Evolutionary conservation across 1,284 basidiomycete genomes (phyloP).

Genomic region (Hypsizygus ulmarius): DNA sequence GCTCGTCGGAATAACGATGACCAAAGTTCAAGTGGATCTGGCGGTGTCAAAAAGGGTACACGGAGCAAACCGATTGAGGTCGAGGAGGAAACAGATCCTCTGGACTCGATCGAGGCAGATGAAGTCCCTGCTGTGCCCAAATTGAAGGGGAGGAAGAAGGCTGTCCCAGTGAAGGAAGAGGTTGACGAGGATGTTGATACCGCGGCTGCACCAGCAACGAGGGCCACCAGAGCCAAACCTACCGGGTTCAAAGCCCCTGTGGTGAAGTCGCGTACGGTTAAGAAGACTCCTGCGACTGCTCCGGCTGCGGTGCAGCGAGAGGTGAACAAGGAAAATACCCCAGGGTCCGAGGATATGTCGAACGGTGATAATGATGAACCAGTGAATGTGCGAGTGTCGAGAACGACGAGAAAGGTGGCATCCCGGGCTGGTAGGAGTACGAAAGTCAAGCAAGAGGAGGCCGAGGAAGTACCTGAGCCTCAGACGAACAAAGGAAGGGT

Average conservation of each 20-base stretch:
- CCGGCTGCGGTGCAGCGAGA: slow-evolving; percentile 18
- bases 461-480: slow-evolving; percentile 11
- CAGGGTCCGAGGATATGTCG: slow-evolving; percentile 16
- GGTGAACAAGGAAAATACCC: slow-evolving; percentile 30
- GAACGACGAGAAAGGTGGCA: slow-evolving; percentile 18
- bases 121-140: slow-evolving; percentile 3
- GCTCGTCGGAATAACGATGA: slow-evolving; percentile 15
- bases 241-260: slow-evolving; percentile 12
- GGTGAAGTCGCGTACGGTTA: slow-evolving; percentile 12
- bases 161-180: slow-evolving; percentile 10
- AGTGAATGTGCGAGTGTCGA: slow-evolving; percentile 28
- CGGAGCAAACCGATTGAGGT: slow-evolving; percentile 14
- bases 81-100: slow-evolving; percentile 19
- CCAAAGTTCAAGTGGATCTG: slow-evolving; percentile 8
- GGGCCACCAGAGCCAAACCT: neutral
- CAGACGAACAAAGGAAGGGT: slow-evolving; percentile 12
- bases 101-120: slow-evolving; percentile 18
- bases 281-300: slow-evolving; percentile 25
- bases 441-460: slow-evolving; percentile 19
- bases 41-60: slow-evolving; percentile 18
- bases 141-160: slow-evolving; percentile 12
- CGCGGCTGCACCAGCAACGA: slow-evolving; percentile 1
- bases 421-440: slow-evolving; percentile 13
- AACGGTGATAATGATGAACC: slow-evolving; percentile 19
- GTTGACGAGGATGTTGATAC: neutral